Evolutionary conservation across 331 rosid genomes (phyloP), one percentile per base, ranked within the genome.

Genomic region (Cydonia oblonga): DNA sequence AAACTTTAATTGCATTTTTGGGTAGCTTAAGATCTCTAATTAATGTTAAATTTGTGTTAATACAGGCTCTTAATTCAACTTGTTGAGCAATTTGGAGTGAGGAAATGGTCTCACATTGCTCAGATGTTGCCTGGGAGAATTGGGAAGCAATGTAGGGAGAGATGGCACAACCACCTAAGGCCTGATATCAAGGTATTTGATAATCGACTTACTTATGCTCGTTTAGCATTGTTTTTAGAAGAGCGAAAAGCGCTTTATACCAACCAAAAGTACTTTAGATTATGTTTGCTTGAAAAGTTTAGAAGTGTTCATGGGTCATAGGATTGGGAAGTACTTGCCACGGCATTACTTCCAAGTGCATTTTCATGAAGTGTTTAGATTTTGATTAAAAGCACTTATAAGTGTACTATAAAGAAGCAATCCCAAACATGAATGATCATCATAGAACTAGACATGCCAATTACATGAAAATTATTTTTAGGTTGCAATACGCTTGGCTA

Each of bases 101-200:
- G 96, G 69, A 91, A 93, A 77, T 93, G 98, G 98, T 87, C 97
- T 63, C 89, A 89, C 40, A 87, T 93, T 28, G 97, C 98, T 78
- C 97, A 81, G 58, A 83, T 82, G 78, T 83, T 93, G 84, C 92
- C 96, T 25, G 96, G 97, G 42, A 90, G 97, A 78, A 93, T 93
- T 51, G 96, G 98, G 35, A 93, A 93, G 75, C 98, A 91, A n/a
- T 93, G 98, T 60, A 85, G 98, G 81, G 98, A 93, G 77, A 81
- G 98, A 76, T 93, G 98, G 98, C 97, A 93, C 75, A 93, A 93
- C 74, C 98, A 93, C 76, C 83, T 90, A 60, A 85, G 90, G 77
- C 97, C 98, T 23, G 96, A 91, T 78, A 93, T 93, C 71, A 93
- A 91, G 96, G 98, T 93, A 66, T 46, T 66, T 18, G 28, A 22